A percentile compares a stretch with the other conserved stretches of the same genome.
These are phyloP conservation scores for Leccinum boreale DNA, from an alignment of 768 basidiomycete genomes.

Conservation along the genomic window DNA sequence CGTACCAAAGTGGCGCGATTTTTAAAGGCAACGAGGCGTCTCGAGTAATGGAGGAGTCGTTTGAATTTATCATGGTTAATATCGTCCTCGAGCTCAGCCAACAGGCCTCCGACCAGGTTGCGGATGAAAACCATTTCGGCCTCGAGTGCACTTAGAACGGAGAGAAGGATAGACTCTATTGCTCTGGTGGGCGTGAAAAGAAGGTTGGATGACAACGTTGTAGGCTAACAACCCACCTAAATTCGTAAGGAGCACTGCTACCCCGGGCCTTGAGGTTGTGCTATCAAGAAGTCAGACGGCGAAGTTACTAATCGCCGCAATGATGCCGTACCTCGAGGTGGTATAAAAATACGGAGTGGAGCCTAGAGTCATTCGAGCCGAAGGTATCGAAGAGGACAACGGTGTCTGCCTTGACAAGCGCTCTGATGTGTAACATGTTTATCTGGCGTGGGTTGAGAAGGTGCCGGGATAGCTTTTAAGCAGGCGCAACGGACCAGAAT, in stretches of 20 bases:
- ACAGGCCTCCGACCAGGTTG: slow-evolving; percentile 81
- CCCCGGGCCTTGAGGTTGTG: slow-evolving; percentile 79
- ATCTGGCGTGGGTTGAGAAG: slow-evolving; percentile 45
- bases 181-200: slow-evolving; percentile 53
- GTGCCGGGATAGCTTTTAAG: not conserved
- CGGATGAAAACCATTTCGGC: slow-evolving; percentile 96
- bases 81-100: slow-evolving; percentile 92
- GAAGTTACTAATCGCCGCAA: slow-evolving; percentile 10
- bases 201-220: slow-evolving; percentile 4
- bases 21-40: slow-evolving; percentile 84
- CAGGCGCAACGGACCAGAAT: slow-evolving; percentile 61
- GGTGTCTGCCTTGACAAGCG: slow-evolving; percentile 88
- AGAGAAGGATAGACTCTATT: slow-evolving; percentile 88
- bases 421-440: slow-evolving; percentile 93
- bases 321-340: slow-evolving; percentile 66
- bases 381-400: slow-evolving; percentile 91
- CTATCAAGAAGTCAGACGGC: slow-evolving; percentile 36
- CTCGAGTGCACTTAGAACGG: slow-evolving; percentile 88
- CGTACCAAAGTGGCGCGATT: slow-evolving; percentile 82
- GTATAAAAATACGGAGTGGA: slow-evolving; percentile 85
- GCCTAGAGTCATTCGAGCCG: slow-evolving; percentile 80
- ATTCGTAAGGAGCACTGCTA: slow-evolving; percentile 79
- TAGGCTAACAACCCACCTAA: slow-evolving; percentile 50
- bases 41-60: slow-evolving; percentile 86
- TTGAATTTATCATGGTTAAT: slow-evolving; percentile 96